Percentiles rank a stretch among this genome's conserved stretches.
Evolutionary conservation across 192 early-diverging fungal species (phyloP).

Genomic region (Diversispora epigaea): DNA sequence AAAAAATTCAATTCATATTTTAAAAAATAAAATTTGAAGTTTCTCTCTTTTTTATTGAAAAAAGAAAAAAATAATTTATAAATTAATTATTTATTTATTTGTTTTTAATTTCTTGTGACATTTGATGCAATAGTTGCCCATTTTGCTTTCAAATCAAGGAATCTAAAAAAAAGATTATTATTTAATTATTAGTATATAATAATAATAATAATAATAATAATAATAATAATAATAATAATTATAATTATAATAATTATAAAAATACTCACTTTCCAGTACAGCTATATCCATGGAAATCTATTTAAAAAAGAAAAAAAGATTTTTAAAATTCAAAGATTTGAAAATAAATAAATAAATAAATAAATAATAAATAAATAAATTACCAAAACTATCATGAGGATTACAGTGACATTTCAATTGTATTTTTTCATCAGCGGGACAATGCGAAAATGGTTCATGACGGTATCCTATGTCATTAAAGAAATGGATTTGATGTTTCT

Average conservation of each 20-base stretch:
- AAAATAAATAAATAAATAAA: neutral
- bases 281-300: constrained; percentile 25
- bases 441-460: constrained; percentile 63
- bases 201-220: too few relatives aligned
- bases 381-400: constrained; percentile 52
- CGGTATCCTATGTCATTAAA: constrained; percentile 76
- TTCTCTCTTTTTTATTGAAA: too few relatives aligned
- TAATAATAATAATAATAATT: neutral
- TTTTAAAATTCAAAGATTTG: neutral
- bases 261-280: constrained; percentile 21
- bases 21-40: too few relatives aligned
- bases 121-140: too few relatives aligned
- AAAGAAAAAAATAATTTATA: too few relatives aligned
- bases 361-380: constrained; percentile 12
- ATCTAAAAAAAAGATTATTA: too few relatives aligned
- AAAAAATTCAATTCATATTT: too few relatives aligned
- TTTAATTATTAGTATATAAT: too few relatives aligned
- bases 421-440: constrained; percentile 51
- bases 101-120: too few relatives aligned
- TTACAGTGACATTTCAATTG: constrained; percentile 52
- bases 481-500: constrained; percentile 65
- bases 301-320: neutral
- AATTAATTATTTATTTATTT: too few relatives aligned
- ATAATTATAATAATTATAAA: neutral
- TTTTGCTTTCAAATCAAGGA: too few relatives aligned